phyloP scores from a whole-genome alignment of 23 red algal genomes.

The Gracilaria caudata region DNA sequence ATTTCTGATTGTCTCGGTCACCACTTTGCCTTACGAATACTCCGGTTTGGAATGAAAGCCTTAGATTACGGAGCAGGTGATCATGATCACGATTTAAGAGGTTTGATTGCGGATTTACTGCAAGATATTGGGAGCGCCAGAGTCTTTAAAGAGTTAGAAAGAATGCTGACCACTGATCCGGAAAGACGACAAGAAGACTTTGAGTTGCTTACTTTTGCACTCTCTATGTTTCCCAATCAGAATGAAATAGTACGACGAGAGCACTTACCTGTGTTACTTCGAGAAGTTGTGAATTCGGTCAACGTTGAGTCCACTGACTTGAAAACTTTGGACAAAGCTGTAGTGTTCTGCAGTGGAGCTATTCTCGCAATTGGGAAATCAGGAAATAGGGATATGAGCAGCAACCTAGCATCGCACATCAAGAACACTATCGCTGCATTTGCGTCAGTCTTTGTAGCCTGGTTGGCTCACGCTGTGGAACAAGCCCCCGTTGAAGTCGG shows the following conservation, averaged over 20 bases:
- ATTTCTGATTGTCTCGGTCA: slow-evolving; percentile 57
- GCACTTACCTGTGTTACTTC: slow-evolving; percentile 57
- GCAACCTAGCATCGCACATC: slow-evolving; percentile 24
- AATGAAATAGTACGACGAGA: slow-evolving; percentile 51
- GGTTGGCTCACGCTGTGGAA: slow-evolving; percentile 66
- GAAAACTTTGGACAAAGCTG: slow-evolving; percentile 51
- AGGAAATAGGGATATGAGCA: slow-evolving; percentile 3
- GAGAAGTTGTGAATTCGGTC: slow-evolving; percentile 55
- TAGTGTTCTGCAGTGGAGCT: slow-evolving; percentile 59
- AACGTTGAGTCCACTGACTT: slow-evolving; percentile 39
- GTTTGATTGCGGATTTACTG: slow-evolving; percentile 48
- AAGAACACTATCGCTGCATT: slow-evolving; percentile 45
- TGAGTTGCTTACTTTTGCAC: slow-evolving; percentile 66
- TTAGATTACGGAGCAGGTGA: background rate
- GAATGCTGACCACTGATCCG: slow-evolving; percentile 38
- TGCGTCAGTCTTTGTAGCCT: slow-evolving; percentile 69
- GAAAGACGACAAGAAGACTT: slow-evolving; percentile 55
- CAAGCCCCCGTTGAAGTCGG: slow-evolving; percentile 42
- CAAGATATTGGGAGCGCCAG: slow-evolving; percentile 58
- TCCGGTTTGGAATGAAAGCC: slow-evolving; percentile 52
- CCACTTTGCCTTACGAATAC: slow-evolving; percentile 60
- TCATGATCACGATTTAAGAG: slow-evolving; percentile 43
- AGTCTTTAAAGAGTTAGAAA: slow-evolving; percentile 67
- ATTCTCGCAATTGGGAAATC: slow-evolving; percentile 36
- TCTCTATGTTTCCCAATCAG: slow-evolving; percentile 56